Conservation (phyloP, 371 early-diverging fungal species). For the Fennellomyces sp. region DNA sequence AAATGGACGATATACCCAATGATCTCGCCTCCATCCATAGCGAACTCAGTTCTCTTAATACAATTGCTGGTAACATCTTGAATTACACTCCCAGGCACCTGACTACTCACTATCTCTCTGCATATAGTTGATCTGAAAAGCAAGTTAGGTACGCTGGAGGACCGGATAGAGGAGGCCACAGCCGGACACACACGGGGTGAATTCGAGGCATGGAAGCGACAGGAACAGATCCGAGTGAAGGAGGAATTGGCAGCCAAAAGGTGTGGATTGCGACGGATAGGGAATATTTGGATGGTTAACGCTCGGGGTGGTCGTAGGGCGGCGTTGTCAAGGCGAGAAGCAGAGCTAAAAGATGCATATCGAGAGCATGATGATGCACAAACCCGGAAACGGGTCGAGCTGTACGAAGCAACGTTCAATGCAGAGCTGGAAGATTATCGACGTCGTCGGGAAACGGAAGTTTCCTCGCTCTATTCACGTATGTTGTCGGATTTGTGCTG, state of each 20-base stretch:
- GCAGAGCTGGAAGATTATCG: conserved; percentile 51
- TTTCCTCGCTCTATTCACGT: conserved; percentile 44
- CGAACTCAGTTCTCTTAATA: conserved; percentile 6
- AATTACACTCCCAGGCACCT: too few species aligned
- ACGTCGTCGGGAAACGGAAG: conserved; percentile 39
- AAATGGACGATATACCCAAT: conserved; percentile 3
- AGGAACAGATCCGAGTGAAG: conserved; percentile 10
- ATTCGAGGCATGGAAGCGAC: conserved; percentile 43
- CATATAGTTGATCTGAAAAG: conserved; percentile 20
- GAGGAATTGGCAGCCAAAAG: conserved; percentile 17
- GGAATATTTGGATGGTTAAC: conserved; percentile 4
- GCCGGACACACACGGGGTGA: conserved; percentile 21
- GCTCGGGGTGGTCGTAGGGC: conserved; percentile 4
- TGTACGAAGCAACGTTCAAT: conserved; percentile 48
- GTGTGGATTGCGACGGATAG: conserved; percentile 12
- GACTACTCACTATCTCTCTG: background rate
- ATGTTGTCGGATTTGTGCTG: conserved; percentile 1
- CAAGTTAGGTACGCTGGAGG: conserved; percentile 12
- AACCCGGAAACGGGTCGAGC: conserved; percentile 33
- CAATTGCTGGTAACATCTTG: conserved; percentile 16
- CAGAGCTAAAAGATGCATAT: conserved; percentile 23
- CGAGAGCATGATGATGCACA: conserved; percentile 35
- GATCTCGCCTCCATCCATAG: conserved; percentile 2
- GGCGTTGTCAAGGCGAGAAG: conserved; percentile 24
- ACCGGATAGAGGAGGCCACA: conserved; percentile 27